Percentiles rank a stretch among this genome's conserved stretches.
These are phyloP conservation scores for Xerocomus spinulosus DNA, from an alignment of 768 basidiomycete genomes.

Conservation along the genomic window DNA sequence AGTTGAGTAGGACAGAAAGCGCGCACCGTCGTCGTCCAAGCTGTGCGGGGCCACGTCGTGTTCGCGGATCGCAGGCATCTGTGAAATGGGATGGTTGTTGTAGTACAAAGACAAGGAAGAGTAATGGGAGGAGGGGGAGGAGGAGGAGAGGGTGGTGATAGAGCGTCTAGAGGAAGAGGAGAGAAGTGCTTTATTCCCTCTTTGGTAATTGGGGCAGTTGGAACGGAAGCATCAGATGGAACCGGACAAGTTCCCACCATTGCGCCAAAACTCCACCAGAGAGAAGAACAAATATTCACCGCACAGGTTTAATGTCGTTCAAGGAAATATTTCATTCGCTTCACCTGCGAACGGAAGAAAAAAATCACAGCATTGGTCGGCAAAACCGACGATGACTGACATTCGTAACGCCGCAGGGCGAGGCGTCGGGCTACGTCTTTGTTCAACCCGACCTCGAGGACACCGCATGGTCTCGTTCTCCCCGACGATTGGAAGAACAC, in stretches of 20 bases:
- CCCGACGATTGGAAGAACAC: constrained; percentile 13
- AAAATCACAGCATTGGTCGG: constrained; percentile 18
- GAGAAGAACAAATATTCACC: not conserved
- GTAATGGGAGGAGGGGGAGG: constrained; percentile 5
- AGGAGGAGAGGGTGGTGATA: constrained; percentile 22
- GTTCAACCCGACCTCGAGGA: constrained; percentile 19
- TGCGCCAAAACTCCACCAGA: constrained; percentile 13
- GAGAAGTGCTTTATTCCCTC: constrained; percentile 31
- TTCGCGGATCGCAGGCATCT: constrained; percentile 27
- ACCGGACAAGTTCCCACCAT: constrained; percentile 29
- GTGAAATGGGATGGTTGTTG: not conserved
- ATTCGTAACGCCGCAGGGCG: constrained; percentile 8
- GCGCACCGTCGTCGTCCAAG: constrained; percentile 37
- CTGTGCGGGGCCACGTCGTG: constrained; percentile 22
- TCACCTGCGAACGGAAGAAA: constrained; percentile 10
- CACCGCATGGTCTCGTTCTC: constrained; percentile 15
- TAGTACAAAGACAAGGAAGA: not conserved
- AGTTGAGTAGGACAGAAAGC: not conserved
- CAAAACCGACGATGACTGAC: constrained; percentile 12
- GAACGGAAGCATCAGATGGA: constrained; percentile 23
- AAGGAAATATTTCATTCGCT: constrained; percentile 4
- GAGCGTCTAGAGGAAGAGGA: constrained; percentile 24
- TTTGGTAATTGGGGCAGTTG: constrained; percentile 32
- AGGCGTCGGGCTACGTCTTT: constrained; percentile 10
- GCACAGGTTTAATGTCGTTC: not conserved